Base-by-base conservation (phyloP, 2,329 filamentous ascomycete genomes). In the Plectosphaerella plurivora region DNA sequence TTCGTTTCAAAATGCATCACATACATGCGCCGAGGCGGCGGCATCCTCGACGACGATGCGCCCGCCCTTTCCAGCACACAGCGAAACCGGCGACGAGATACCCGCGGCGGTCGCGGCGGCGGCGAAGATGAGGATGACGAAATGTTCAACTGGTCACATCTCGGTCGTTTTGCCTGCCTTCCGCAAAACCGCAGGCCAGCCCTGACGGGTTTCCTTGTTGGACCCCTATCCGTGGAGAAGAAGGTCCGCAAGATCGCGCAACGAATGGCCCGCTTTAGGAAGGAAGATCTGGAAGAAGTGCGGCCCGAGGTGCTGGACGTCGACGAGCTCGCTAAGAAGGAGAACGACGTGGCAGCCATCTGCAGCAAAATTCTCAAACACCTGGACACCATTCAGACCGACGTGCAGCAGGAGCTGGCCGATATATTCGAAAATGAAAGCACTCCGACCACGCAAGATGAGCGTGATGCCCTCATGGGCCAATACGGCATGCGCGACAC, bases 1-100 rank as follows among this genome's bases (percentile, higher is more conserved):
- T 95, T 97, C 63, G 83, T 97, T 14, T 88, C 89, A 1, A 96
- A 95, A 68, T 93, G 88, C 67, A 91, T 95, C 54, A 82, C 81
- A 4, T 97, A 89, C 65, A 97, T 97, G 91, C 84, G 83, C 20
- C 78, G 81, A 36, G 87, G 83, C 4, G 74, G 79, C 8, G 79
- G 78, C 11, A 79, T 81, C 22, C 70, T 71, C 14, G 73, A 80
- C 47, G 74, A 79, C 39, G 65, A 78, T 41, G 75, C 74, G 2
- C 73, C 73, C 8, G 78, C 79, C 48, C 70, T 81, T 44, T 78
- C 74, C 4, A 71, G 72, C 56, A 76, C 77, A 15, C 75, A 79
- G 60, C 68, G 76, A 47, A 68, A 74, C 55, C 70, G 11, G 84
- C 85, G 54, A 37, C 52, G 53, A 11, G 49, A 49, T 14, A 55